Evolutionary conservation across 176 grass and related monocot species (phyloP).

Genomic region (Typha latifolia): DNA sequence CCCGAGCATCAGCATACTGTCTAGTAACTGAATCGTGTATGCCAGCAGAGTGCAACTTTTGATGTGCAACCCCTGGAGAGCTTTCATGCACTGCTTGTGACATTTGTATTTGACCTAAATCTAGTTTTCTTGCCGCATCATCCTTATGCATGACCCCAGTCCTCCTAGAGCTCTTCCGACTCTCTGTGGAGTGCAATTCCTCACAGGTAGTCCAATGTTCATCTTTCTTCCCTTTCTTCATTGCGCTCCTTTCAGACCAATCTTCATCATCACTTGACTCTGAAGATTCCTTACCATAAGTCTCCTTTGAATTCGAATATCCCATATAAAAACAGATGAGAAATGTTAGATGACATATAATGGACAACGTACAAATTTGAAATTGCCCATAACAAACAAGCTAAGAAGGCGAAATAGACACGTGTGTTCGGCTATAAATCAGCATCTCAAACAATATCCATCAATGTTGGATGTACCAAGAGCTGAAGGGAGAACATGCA

Average conservation of each 20-base stretch:
- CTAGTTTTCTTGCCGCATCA: not conserved
- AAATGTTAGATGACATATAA: no score
- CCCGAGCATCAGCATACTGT: conserved; percentile 13
- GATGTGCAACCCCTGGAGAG: conserved; percentile 13
- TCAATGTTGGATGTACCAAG: no score
- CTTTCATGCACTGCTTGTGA: conserved; percentile 8
- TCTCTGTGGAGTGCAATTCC: conserved; percentile 17
- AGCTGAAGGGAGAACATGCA: no score
- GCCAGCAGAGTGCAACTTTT: conserved; percentile 1
- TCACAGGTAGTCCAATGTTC: not conserved
- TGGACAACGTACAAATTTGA: no score
- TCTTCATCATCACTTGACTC: conserved; percentile 71
- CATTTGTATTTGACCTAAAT: not conserved
- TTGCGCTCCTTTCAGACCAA: conserved; percentile 55
- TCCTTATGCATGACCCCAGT: conserved; percentile 8
- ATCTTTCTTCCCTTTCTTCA: conserved; percentile 37
- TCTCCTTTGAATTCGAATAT: conserved; percentile 47
- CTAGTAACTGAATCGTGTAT: conserved; percentile 13
- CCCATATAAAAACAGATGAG: no score
- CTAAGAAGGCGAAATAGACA: no score
- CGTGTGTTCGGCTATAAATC: no score
- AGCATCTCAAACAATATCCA: no score
- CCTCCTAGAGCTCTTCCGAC: conserved; percentile 15
- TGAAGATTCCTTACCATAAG: conserved; percentile 55
- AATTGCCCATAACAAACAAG: no score